Evolutionary conservation across 73 alveolate genomes (phyloP).

Genomic region (Uronychia setigera): DNA sequence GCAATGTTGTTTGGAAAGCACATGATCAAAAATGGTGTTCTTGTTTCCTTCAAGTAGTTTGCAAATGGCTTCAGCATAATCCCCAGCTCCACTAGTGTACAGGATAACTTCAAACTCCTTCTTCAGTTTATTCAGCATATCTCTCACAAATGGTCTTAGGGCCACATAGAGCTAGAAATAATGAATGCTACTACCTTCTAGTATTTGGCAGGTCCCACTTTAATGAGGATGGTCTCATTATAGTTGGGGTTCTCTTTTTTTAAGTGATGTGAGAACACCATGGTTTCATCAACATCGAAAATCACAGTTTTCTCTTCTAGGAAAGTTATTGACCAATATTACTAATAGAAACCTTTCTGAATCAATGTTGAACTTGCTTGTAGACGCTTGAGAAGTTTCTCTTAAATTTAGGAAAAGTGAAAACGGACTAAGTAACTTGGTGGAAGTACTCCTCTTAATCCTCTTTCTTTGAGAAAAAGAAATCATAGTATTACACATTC

Average conservation of each 20-base stretch:
- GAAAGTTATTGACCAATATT: background rate
- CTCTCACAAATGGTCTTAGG: conserved; percentile 30
- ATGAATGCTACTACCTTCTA: background rate
- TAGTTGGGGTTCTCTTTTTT: background rate
- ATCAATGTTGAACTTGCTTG: background rate
- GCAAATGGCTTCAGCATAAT: conserved; percentile 21
- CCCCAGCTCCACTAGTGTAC: background rate
- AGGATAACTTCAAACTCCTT: conserved; percentile 30
- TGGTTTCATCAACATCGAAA: conserved; percentile 5
- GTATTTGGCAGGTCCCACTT: background rate
- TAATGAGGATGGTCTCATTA: background rate
- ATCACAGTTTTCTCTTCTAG: background rate
- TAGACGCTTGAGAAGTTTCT: background rate
- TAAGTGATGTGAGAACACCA: background rate
- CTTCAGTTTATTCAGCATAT: conserved; percentile 26
- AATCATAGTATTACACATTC: no score
- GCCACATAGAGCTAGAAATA: conserved; percentile 14
- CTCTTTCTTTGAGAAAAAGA: no score
- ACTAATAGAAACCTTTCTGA: background rate
- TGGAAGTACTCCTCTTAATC: background rate
- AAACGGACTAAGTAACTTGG: background rate
- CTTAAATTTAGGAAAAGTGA: background rate
- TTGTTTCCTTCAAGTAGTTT: conserved; percentile 12
- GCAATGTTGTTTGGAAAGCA: conserved; percentile 16
- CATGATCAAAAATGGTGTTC: conserved; percentile 15